A percentile compares a stretch with the other conserved stretches of the same genome.
These are phyloP conservation scores for Pythium brachiatum DNA, from an alignment of 352 stramenopile genomes.

Conservation along the genomic window DNA sequence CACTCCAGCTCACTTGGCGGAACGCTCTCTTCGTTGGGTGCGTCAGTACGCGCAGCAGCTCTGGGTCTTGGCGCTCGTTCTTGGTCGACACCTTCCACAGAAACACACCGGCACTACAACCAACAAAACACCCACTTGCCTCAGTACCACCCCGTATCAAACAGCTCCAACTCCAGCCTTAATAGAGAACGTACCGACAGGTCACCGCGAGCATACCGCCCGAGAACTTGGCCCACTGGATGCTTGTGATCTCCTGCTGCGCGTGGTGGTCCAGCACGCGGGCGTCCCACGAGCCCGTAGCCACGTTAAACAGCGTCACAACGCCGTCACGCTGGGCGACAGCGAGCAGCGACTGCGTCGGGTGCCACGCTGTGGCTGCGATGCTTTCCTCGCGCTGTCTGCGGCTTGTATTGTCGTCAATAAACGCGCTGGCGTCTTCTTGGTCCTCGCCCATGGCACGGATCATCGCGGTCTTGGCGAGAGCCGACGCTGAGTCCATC, in stretches of 20 bases:
- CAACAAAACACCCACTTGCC: conserved; percentile 5
- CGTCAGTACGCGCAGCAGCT: conserved; percentile 56
- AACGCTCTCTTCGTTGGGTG: conserved; percentile 52
- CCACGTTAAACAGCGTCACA: conserved; percentile 64
- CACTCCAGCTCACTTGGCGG: conserved; percentile 64
- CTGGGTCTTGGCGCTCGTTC: conserved; percentile 40
- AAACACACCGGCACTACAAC: conserved; percentile 48
- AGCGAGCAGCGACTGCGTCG: conserved; percentile 49
- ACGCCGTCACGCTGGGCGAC: conserved; percentile 68
- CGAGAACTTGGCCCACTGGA: conserved; percentile 66
- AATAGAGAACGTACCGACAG: conserved; percentile 41
- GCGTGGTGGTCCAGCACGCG: conserved; percentile 58
- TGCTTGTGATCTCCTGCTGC: conserved; percentile 51
- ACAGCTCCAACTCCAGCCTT: neutral
- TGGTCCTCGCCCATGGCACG: conserved; percentile 24
- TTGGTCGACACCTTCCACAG: conserved; percentile 63
- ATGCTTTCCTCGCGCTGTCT: conserved; percentile 41
- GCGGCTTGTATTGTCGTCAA: conserved; percentile 14
- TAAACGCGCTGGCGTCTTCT: conserved; percentile 29
- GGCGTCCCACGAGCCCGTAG: conserved; percentile 50
- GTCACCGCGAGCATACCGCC: conserved; percentile 62
- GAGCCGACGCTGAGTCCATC: conserved; percentile 22
- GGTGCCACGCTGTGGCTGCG: conserved; percentile 58
- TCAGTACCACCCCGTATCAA: neutral
- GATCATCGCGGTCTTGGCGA: conserved; percentile 29